Evolutionary conservation across 345 rosid species (phyloP).

Genomic region (Euphorbia peplus): DNA sequence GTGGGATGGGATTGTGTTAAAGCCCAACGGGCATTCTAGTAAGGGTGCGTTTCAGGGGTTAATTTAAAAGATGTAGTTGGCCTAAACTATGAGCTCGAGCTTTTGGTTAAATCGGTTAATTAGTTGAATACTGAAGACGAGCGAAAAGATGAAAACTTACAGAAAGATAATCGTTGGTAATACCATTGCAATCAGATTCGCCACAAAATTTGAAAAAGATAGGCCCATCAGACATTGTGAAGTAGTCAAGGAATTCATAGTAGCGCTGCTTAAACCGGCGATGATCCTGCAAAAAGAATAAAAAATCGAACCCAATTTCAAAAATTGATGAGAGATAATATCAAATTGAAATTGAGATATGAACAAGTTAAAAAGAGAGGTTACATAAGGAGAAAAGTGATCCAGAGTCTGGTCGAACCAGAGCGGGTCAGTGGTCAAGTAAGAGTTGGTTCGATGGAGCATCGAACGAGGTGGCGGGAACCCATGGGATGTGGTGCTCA

Average conservation of each 20-base stretch:
- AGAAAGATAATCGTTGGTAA: constrained; percentile 62
- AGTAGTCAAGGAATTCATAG: constrained; percentile 71
- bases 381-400: constrained; percentile 79
- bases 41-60: too few relatives aligned
- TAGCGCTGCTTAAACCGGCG: constrained; percentile 68
- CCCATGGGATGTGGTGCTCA: constrained; percentile 28
- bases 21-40: too few relatives aligned
- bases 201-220: constrained; percentile 80
- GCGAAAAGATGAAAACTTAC: constrained; percentile 34
- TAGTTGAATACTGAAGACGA: background rate
- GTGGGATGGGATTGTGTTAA: too few relatives aligned
- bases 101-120: too few relatives aligned
- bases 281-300: constrained; percentile 50
- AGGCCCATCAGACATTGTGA: constrained; percentile 70
- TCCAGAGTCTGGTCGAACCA: constrained; percentile 91
- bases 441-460: constrained; percentile 35
- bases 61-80: too few relatives aligned
- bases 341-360: background rate
- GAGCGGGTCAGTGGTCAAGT: constrained; percentile 63
- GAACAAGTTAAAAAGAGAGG: background rate
- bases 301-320: background rate
- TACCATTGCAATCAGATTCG: constrained; percentile 74
- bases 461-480: constrained; percentile 37
- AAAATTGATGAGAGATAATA: background rate
- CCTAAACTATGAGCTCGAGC: too few relatives aligned